Evolutionary conservation across 495 filamentous ascomycete genomes (phyloP).

Genomic region (Penicillium canescens): DNA sequence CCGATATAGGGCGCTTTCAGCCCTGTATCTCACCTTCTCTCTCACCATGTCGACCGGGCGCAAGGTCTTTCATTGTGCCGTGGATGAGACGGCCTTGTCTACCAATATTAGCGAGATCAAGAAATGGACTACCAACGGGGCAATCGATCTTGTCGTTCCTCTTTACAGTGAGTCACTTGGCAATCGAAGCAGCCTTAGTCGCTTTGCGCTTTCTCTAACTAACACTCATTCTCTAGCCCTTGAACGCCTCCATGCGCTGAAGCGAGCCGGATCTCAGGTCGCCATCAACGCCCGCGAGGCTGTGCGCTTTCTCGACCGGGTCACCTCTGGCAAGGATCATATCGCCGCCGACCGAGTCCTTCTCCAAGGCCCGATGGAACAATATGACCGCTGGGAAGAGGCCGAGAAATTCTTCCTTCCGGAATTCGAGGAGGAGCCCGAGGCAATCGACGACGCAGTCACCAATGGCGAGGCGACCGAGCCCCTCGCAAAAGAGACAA

Average conservation of each 20-base stretch:
- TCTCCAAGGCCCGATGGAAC: constrained; percentile 59
- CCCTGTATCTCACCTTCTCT: constrained; percentile 12
- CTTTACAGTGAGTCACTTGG: constrained; percentile 57
- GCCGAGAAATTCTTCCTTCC: constrained; percentile 61
- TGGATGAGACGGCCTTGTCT: constrained; percentile 70
- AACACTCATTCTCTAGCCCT: constrained; percentile 46
- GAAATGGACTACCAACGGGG: constrained; percentile 64
- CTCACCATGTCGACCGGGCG: constrained; percentile 48
- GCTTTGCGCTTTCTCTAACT: constrained; percentile 6
- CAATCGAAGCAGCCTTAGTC: background rate
- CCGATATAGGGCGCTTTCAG: constrained; percentile 33
- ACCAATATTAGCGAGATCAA: constrained; percentile 70
- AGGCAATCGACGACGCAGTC: constrained; percentile 21
- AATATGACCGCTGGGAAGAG: constrained; percentile 59
- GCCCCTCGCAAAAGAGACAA: constrained; percentile 12
- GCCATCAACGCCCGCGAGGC: constrained; percentile 64
- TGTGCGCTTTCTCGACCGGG: constrained; percentile 64
- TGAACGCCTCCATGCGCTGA: constrained; percentile 55
- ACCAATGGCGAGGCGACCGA: constrained; percentile 19
- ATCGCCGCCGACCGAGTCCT: constrained; percentile 47
- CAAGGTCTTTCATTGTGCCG: constrained; percentile 72
- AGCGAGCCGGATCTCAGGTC: constrained; percentile 55
- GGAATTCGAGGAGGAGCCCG: constrained; percentile 51
- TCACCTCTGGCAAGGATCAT: constrained; percentile 55
- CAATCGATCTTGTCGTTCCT: constrained; percentile 67